Evolutionary conservation across 257 asterid species (phyloP).

Genomic region (Salvia miltiorrhiza): DNA sequence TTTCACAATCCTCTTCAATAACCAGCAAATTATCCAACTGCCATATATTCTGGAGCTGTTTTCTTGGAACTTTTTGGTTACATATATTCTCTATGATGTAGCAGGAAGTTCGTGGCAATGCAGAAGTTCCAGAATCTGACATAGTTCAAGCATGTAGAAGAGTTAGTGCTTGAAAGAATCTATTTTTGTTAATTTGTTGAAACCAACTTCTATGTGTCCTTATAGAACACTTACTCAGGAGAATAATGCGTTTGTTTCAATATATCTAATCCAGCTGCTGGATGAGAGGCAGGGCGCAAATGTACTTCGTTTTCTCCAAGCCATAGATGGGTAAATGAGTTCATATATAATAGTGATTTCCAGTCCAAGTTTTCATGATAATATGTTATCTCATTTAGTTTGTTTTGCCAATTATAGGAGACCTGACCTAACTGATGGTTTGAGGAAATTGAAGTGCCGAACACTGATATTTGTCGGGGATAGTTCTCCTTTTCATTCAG

Average conservation of each 20-base stretch:
- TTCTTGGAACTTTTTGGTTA: background rate
- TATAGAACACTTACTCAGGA: background rate
- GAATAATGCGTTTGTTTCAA: background rate
- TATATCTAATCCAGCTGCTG: conserved; percentile 50
- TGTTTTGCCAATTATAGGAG: conserved; percentile 50
- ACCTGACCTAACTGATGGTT: conserved; percentile 65
- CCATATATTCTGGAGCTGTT: background rate
- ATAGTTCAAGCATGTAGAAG: conserved; percentile 94
- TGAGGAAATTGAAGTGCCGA: conserved; percentile 69
- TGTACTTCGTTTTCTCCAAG: conserved; percentile 76
- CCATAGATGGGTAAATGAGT: conserved; percentile 56
- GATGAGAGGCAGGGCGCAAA: conserved; percentile 86
- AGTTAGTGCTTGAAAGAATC: conserved; percentile 43
- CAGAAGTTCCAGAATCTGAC: conserved; percentile 72
- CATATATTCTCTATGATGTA: conserved; percentile 19
- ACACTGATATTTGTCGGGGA: conserved; percentile 87
- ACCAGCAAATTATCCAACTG: background rate
- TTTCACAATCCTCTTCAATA: conserved; percentile 8
- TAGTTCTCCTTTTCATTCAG: conserved; percentile 70
- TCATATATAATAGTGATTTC: background rate
- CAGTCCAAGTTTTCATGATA: background rate
- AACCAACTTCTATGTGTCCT: background rate
- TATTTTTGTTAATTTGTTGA: background rate
- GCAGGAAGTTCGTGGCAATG: conserved; percentile 80
- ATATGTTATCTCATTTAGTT: conserved; percentile 10